These are phyloP conservation scores for Corylus americana DNA, from an alignment of 306 rosid species.

Conservation along the genomic window DNA sequence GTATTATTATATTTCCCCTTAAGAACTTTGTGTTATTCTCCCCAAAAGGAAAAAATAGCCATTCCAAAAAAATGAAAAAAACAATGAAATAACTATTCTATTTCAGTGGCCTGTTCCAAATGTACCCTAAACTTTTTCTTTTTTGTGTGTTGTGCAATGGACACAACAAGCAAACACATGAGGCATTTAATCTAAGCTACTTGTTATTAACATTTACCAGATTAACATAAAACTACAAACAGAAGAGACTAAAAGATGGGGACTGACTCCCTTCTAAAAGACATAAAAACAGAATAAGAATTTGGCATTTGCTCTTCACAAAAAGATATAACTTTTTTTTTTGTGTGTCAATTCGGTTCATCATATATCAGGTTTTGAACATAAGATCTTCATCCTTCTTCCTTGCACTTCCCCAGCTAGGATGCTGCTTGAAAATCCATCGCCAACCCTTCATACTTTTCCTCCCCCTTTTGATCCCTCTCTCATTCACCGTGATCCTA, in stretches of 20 bases:
- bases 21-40: too few species aligned
- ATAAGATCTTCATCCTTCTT: slow-evolving; percentile 64
- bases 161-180: not conserved
- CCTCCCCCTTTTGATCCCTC: slow-evolving; percentile 69
- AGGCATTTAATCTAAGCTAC: slow-evolving; percentile 16
- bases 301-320: slow-evolving; percentile 39
- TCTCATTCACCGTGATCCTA: slow-evolving; percentile 78
- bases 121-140: too few species aligned
- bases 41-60: too few species aligned
- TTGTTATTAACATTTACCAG: slow-evolving; percentile 33
- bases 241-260: slow-evolving; percentile 18
- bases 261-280: not conserved
- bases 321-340: slow-evolving; percentile 1
- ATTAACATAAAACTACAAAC: slow-evolving; percentile 35
- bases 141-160: too few species aligned
- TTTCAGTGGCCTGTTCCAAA: too few species aligned
- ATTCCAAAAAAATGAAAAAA: too few species aligned
- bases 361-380: slow-evolving; percentile 53
- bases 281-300: slow-evolving; percentile 22
- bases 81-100: too few species aligned
- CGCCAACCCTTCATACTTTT: slow-evolving; percentile 83
- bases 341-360: slow-evolving; percentile 12
- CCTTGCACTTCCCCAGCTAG: slow-evolving; percentile 54
- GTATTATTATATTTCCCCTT: too few species aligned
- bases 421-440: slow-evolving; percentile 82